Evolutionary conservation across 2,329 filamentous ascomycete genomes (phyloP), one percentile per base, ranked within the genome.

Genomic region (Penicillium sp.): DNA sequence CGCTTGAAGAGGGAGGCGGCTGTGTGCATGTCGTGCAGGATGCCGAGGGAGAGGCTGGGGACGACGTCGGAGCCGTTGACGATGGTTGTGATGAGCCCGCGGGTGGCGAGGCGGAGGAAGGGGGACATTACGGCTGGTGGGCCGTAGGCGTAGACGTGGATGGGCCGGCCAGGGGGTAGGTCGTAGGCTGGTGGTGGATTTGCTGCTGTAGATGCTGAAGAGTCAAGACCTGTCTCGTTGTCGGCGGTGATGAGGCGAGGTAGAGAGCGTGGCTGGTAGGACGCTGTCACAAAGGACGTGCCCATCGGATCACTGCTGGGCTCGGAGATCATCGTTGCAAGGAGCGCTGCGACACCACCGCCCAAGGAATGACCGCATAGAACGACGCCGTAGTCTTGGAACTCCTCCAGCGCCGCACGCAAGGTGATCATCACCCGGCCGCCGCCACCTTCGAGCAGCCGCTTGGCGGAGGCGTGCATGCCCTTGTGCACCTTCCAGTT

Each of bases 81-180:
- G 4, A 90, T 82, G 9, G 86, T 91, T 2, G 90, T 93, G 60
- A 93, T 88, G 7, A 93, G 81, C 1, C 89, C 89, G 14, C 88
- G 82, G 0, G 90, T 92, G 11, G 87, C 87, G 59, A 84, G 84
- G 43, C 89, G 85, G 7, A 93, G 81, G 2, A 87, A 84, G 0
- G 88, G 81, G 0, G 88, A 90, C 83, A 92, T 86, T 14, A 88
- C 89, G 0, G 88, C 85, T 0, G 89, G 89, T 1, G 89, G 87
- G 0, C 90, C 90, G 70, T 92, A 93, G 6, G 90, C 88, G 70
- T 91, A 93, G 13, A 92, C 90, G 66, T 93, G 90, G 19, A 92
- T 89, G 3, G 88, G 87, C 0, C 90, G 83, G 16, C 87, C 86
- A 0, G 87, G 67, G 0, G 90, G 90, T 0, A 92, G 80, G 18